Conservation (phyloP, 1,284 basidiomycete genomes). For the Lentinus polychrous region DNA sequence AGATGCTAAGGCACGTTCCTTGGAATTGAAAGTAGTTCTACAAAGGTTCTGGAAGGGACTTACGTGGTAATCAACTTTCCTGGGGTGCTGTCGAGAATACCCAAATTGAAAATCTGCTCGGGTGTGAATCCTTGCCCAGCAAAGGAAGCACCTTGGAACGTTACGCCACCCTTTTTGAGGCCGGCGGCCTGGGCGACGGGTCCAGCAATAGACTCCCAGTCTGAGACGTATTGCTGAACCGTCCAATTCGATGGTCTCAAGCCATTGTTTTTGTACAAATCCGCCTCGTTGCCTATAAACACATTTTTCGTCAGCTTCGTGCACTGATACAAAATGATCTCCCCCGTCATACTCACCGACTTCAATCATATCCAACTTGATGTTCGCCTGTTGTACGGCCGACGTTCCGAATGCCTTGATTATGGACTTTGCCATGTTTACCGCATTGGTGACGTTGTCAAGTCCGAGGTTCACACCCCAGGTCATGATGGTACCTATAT, state of each 20-base stretch:
- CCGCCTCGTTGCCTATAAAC: conserved; percentile 46
- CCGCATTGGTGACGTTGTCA: conserved; percentile 49
- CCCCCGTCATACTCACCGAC: conserved; percentile 32
- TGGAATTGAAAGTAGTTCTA: too few species aligned
- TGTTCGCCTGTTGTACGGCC: conserved; percentile 35
- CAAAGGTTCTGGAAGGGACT: conserved; percentile 8
- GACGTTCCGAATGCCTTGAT: conserved; percentile 42
- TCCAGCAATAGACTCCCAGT: conserved; percentile 33
- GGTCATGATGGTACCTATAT: conserved; percentile 47
- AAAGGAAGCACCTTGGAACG: conserved; percentile 49
- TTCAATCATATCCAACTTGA: conserved; percentile 50
- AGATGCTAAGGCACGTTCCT: conserved; percentile 35
- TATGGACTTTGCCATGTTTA: conserved; percentile 52
- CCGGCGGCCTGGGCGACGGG: conserved; percentile 26
- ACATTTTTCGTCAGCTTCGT: neutral
- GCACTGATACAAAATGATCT: neutral
- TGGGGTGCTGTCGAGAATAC: conserved; percentile 25
- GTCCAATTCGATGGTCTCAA: conserved; percentile 38
- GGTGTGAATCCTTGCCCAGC: conserved; percentile 53
- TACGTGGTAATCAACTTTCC: conserved; percentile 28
- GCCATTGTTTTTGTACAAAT: conserved; percentile 49
- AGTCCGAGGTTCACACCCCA: conserved; percentile 65
- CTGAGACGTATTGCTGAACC: conserved; percentile 41
- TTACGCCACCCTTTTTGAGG: conserved; percentile 27
- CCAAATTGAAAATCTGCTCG: conserved; percentile 35